Evolutionary conservation across 345 rosid genomes (phyloP).

Genomic region (Erysimum cheiranthoides): DNA sequence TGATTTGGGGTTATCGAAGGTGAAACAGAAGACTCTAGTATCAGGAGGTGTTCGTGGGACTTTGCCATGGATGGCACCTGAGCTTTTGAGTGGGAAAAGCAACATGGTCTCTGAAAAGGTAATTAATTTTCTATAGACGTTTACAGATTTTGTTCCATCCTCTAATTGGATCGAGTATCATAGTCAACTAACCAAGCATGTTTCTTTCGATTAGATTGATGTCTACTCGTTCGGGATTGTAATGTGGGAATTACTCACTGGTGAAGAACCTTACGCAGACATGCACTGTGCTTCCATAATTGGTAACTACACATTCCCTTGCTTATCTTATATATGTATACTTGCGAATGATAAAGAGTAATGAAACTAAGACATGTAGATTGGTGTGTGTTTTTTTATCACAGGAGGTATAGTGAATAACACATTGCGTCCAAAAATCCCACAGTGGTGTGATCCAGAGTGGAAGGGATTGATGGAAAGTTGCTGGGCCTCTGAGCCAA

Average conservation of each 20-base stretch:
- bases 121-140: not conserved
- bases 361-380: conserved; percentile 18
- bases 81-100: conserved; percentile 96
- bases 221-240: conserved; percentile 98
- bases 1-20: conserved; percentile 95
- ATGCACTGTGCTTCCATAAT: conserved; percentile 97
- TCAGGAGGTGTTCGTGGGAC: conserved; percentile 99
- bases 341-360: not conserved
- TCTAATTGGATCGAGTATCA: not conserved
- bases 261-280: conserved; percentile 93
- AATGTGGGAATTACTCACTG: conserved; percentile 98
- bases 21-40: conserved; percentile 91
- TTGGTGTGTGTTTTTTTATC: not conserved
- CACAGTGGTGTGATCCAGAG: conserved; percentile 98
- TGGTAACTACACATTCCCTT: conserved; percentile 50
- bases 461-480: conserved; percentile 95
- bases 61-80: conserved; percentile 99
- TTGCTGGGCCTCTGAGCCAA: conserved; percentile 89
- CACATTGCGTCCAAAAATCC: conserved; percentile 88
- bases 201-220: conserved; percentile 65
- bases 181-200: conserved; percentile 11
- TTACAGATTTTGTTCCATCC: not conserved
- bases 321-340: not conserved
- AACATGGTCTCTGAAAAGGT: conserved; percentile 99
- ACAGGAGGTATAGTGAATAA: conserved; percentile 96